Base-by-base conservation (phyloP, 352 stramenopile species). In the Peronospora destructor region DNA sequence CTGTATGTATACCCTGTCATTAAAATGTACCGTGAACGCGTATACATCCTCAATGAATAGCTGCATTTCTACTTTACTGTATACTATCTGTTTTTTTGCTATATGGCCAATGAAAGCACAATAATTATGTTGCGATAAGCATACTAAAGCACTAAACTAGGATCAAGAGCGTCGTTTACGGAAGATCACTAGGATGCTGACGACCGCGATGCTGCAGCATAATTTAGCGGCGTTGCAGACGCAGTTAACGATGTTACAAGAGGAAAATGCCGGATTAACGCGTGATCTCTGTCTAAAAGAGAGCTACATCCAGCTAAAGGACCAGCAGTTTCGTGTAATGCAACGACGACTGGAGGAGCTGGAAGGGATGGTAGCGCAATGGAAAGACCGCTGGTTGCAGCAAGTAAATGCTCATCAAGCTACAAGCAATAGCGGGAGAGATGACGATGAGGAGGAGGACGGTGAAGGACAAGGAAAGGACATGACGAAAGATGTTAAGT, bases 251-350 rank as follows among this genome's bases (percentile, higher is more conserved):
- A 67, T 63, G 56, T 61, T 87, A 46, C 76, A 87, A 51, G 47
- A 59, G 45, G 66, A 83, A 48, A 85, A 87, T 62, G 66, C 64
- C 37, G 63, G 50, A 36, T 63, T 87, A 38, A 87, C 73, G 3
- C 76, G 75, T 34, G 71, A 78, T 40, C 25, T 85, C 43, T 75
- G 63, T 21, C 54, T 87, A n/a, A 85, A 85, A 50, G 76, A 85
- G 45, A 85, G 84, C 59, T 80, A 84, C 57, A 63, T 87, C 44
- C 67, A 84, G 51, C 71, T 77, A 9, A 83, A 83, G 41, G 76
- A 87, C 49, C 76, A 87, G 64, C 76, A 87, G 61, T 71, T 81
- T 40, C 73, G 76, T 63, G 72, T 81, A 12, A 79, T 87, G 62
- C 76, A 87, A 63, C 64, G 73, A 21, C 76, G 76, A 13, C 56